Percentiles rank a stretch among this genome's conserved stretches.
phyloP scores from a whole-genome alignment of 2,329 filamentous ascomycete species.

The Colletotrichum sp. region DNA sequence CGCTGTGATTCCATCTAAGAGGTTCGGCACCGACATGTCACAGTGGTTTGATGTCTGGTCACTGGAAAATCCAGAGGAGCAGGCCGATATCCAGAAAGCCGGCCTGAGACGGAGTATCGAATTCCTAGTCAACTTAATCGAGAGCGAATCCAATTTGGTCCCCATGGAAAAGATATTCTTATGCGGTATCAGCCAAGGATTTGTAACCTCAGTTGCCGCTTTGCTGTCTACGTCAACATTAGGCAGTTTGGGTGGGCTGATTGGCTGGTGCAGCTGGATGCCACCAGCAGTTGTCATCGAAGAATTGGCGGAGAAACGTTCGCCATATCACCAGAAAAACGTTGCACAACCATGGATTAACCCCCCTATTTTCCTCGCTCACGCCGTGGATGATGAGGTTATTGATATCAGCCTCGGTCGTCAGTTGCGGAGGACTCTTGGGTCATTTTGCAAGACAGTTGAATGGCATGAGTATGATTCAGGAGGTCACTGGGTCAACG shows the following conservation, averaged over 20 bases:
- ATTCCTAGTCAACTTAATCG: slow-evolving; percentile 21
- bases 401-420: slow-evolving; percentile 30
- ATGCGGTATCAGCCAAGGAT: slow-evolving; percentile 36
- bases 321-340: background rate
- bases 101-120: slow-evolving; percentile 27
- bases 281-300: background rate
- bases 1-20: slow-evolving; percentile 12
- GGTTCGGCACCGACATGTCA: slow-evolving; percentile 25
- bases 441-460: background rate
- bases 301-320: background rate
- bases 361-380: slow-evolving; percentile 31
- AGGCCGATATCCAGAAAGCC: slow-evolving; percentile 23
- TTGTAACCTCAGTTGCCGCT: slow-evolving; percentile 26
- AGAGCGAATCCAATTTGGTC: slow-evolving; percentile 26
- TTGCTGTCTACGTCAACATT: slow-evolving; percentile 5
- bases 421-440: slow-evolving; percentile 25
- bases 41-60: slow-evolving; percentile 36
- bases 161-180: slow-evolving; percentile 30
- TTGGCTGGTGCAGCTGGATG: slow-evolving; percentile 33
- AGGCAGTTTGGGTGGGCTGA: slow-evolving; percentile 27
- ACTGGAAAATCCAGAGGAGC: slow-evolving; percentile 14
- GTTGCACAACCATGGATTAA: background rate
- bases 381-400: slow-evolving; percentile 31
- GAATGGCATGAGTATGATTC: slow-evolving; percentile 33
- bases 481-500: slow-evolving; percentile 31